Evolutionary conservation across 352 stramenopile species (phyloP).

Genomic region (Pythium dissotocum): DNA sequence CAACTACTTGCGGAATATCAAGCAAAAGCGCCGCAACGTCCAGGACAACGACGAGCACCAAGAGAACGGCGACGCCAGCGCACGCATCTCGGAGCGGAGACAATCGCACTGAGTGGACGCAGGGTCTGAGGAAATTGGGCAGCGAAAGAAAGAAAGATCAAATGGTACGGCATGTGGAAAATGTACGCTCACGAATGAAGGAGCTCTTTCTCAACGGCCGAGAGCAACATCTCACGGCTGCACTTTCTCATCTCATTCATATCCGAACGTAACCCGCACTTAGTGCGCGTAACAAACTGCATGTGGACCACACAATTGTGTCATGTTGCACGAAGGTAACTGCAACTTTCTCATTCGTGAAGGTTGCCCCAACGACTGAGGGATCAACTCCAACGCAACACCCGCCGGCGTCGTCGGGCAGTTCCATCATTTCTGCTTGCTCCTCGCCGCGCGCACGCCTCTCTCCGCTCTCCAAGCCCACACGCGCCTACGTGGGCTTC

Average conservation of each 20-base stretch:
- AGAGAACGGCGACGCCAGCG: constrained; percentile 7
- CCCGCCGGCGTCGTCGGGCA: neutral
- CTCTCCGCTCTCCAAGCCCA: constrained; percentile 2
- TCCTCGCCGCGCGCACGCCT: constrained; percentile 15
- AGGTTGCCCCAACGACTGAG: constrained; percentile 14
- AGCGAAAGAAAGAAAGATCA: neutral
- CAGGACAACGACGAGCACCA: constrained; percentile 32
- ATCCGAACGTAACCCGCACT: constrained; percentile 16
- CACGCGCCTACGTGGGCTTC: neutral
- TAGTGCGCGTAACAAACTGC: neutral
- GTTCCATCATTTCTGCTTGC: constrained; percentile 23
- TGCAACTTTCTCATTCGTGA: neutral
- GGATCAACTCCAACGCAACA: constrained; percentile 8
- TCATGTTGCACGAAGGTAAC: constrained; percentile 23
- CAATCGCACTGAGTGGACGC: constrained; percentile 53
- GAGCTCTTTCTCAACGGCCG: neutral
- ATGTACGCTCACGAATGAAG: neutral
- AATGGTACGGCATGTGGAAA: neutral
- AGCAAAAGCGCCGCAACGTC: constrained; percentile 61
- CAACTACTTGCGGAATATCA: constrained; percentile 85
- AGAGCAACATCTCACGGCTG: neutral
- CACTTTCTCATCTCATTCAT: neutral
- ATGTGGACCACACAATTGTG: neutral
- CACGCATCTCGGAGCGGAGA: constrained; percentile 51
- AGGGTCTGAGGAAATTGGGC: neutral